Evolutionary conservation across 164 flowering plant species (phyloP).

Genomic region (Nelumbo lutea): DNA sequence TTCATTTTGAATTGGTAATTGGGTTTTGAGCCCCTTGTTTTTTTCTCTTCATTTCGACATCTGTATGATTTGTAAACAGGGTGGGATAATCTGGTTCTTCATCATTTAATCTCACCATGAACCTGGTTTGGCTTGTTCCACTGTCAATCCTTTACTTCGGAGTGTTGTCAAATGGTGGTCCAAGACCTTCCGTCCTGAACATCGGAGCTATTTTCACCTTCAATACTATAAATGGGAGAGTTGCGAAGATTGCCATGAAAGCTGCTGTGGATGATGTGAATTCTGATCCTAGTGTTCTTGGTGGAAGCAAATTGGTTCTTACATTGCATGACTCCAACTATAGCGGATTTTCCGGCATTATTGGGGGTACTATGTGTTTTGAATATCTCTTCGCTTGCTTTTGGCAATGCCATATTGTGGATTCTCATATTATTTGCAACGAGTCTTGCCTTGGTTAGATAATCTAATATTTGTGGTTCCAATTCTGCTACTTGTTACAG

Average conservation of each 20-base stretch:
- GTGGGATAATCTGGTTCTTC: background rate
- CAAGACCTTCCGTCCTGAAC: constrained; percentile 29
- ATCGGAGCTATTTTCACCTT: constrained; percentile 64
- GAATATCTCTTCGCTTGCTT: background rate
- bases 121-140: constrained; percentile 7
- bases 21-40: background rate
- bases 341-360: constrained; percentile 55
- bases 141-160: constrained; percentile 9
- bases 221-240: constrained; percentile 42
- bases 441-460: background rate
- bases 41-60: background rate
- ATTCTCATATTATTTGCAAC: background rate
- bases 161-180: constrained; percentile 11
- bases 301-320: constrained; percentile 45
- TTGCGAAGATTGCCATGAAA: constrained; percentile 55
- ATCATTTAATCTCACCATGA: constrained; percentile 10
- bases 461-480: background rate
- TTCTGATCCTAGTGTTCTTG: constrained; percentile 50
- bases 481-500: constrained; percentile 26
- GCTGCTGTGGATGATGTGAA: constrained; percentile 72
- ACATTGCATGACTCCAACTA: constrained; percentile 48
- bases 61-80: background rate
- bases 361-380: constrained; percentile 42
- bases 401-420: background rate
- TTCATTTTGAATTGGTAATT: no score